phyloP scores from a whole-genome alignment of 345 rosid genomes.

The Citrus unshiu region DNA sequence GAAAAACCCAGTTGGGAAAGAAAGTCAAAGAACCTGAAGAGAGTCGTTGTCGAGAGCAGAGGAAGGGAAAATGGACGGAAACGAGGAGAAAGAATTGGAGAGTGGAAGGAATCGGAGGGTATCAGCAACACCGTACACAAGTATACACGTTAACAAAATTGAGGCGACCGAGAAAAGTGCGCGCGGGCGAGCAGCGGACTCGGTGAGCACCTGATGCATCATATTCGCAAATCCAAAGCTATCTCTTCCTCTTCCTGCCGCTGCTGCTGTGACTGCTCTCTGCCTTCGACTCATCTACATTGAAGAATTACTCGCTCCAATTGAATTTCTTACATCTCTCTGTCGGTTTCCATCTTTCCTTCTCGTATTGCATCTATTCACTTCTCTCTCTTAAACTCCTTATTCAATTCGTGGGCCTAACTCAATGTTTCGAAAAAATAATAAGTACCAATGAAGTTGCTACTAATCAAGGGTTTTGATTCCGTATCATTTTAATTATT shows the following conservation, averaged over 20 bases:
- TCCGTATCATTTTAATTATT: no score
- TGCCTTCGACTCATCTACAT: background rate
- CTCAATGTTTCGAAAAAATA: no score
- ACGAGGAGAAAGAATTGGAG: background rate
- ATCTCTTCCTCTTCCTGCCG: background rate
- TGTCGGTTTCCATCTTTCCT: no score
- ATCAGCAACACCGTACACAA: conserved; percentile 3
- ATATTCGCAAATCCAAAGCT: background rate
- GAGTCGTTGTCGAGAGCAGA: conserved; percentile 3
- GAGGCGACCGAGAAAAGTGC: background rate
- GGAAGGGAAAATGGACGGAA: conserved; percentile 16
- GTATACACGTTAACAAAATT: conserved; percentile 2
- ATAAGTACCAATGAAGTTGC: no score
- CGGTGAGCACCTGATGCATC: background rate
- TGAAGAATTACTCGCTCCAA: background rate
- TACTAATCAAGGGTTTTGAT: no score
- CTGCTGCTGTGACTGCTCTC: background rate
- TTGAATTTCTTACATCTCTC: no score
- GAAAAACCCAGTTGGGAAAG: no score
- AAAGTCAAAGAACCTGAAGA: background rate
- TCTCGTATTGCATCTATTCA: no score
- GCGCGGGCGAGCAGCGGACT: background rate
- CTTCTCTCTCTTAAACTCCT: no score
- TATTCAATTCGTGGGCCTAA: no score
- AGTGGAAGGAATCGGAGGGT: conserved; percentile 3